Conservation (phyloP, 169 alveolate species). For the Plasmodium berghei region DNA sequence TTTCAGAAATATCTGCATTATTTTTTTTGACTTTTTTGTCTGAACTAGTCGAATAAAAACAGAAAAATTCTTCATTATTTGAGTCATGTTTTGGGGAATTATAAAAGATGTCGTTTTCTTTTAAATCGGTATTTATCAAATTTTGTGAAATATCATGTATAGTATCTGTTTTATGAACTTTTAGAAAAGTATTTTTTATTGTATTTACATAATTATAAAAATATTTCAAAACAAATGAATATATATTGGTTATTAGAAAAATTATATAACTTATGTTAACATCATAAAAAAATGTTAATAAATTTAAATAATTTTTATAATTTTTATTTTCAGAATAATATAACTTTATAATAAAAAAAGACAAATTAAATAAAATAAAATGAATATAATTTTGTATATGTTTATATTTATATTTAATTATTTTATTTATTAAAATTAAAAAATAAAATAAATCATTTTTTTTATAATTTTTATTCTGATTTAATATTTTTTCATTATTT, state of each 20-base stretch:
- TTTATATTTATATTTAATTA: constrained; percentile 47
- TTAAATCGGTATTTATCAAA: too few species aligned
- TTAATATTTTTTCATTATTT: constrained; percentile 27
- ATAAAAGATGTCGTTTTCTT: too few species aligned
- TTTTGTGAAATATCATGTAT: too few species aligned
- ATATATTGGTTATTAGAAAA: constrained; percentile 25
- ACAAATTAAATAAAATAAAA: constrained; percentile 21
- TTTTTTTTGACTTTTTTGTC: neutral
- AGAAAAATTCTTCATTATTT: too few species aligned
- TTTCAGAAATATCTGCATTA: neutral
- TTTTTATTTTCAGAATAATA: constrained; percentile 1
- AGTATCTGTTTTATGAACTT: too few species aligned
- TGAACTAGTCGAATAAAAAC: too few species aligned
- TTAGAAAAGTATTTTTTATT: neutral
- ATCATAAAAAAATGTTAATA: neutral
- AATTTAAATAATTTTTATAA: neutral
- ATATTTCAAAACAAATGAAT: constrained; percentile 25
- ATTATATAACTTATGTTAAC: constrained; percentile 3
- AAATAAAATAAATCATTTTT: constrained; percentile 28
- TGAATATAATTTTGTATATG: constrained; percentile 24
- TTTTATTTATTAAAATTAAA: constrained; percentile 33
- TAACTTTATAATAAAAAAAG: constrained; percentile 15
- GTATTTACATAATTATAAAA: constrained; percentile 26
- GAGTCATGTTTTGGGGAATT: too few species aligned
- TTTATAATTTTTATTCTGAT: constrained; percentile 19